Evolutionary conservation across 805 yeast genomes (phyloP), one percentile per base, ranked within the genome.

Genomic region (Maudiozyma pseudohumilis): DNA sequence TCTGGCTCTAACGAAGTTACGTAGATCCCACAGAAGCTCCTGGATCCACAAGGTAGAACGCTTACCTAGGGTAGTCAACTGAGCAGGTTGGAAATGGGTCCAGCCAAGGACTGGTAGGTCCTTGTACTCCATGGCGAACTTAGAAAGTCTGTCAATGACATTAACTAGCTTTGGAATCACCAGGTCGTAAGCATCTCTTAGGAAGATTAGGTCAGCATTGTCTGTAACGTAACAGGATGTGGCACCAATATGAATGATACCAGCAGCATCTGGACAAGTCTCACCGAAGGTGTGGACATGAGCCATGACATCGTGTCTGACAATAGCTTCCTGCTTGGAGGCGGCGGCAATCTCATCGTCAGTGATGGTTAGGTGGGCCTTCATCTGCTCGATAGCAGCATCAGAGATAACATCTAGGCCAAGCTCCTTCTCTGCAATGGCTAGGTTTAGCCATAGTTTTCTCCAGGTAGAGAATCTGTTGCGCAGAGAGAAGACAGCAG

Each of bases 71-170:
- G 98, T 92, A 49, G 97, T 89, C 61, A 92, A 76, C 69, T 92
- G 98, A 38, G 98, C 98, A 12, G 98, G 98, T 70, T 92, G 98
- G 77, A 92, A 92, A 65, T 92, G 98, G 40, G 98, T 92, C 97
- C 97, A 92, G 25, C 98, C 98, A 48, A 92, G 73, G 31, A 88
- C 96, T 26, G 98, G 97, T 64, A 88, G 64, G 63, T 92, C 97
- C 68, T 92, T 92, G 72, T 89, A 76, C 62, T 83, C 77, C 46
- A 86, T 59, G 32, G 98, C 97, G 62, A 92, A 92, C 59, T 82
- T 68, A 42, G 86, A 65, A 60, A 92, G 70, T 64, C 95, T 76
- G 70, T 88, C 81, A 52, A 92, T 92, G 48, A 92, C 97, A 54
- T 92, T 92, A 52, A 87, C 97, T 52, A 92, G 74, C 65, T 92